Evolutionary conservation across 1,284 basidiomycete species (phyloP), one percentile per base, ranked within the genome.

Genomic region (Cutaneotrichosporon curvatum): DNA sequence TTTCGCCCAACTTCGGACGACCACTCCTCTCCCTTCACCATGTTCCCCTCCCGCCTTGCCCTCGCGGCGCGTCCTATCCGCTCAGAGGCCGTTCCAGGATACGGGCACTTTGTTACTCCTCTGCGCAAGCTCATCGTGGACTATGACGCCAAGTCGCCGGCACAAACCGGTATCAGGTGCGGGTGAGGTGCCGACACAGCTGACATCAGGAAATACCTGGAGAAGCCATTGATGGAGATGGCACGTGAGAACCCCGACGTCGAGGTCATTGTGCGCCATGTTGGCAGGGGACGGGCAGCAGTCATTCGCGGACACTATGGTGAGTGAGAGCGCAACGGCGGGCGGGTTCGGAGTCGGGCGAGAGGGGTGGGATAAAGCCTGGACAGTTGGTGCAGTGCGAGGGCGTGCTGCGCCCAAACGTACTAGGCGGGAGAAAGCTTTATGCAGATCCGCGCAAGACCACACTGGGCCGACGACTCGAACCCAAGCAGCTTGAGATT

Each of bases 221-320:
- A 40, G 43, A 38, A 50, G 40, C 48, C 48, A 6, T 40, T 54
- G 16, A 16, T 48, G 30, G 37, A 48, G 33, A 44, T 72, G 39
- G 74, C 73, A 3, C 45, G 54, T 39, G 51, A 54, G 39, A 71
- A 73, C 56, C 74, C 73, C 1, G 65, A 68, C 40, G 67, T 74
- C 21, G 73, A 75, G 48, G 53, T 75, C 20, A 60, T 74, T 20
- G 69, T 75, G 25, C 58, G 67, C 47, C 57, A 64, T 51, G 38
- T 68, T 37, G 61, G 63, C 46, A 63, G 69, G 48, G 65, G 65
- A 8, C 64, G 59, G 38, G 68, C 73, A 23, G 72, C 72, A 2
- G 58, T 73, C 2, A 43, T 75, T 11, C 51, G 73, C 41, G 74
- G 71, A 1, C 64, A 72, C 49, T 75, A 75, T 55, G 62, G 73